Evolutionary conservation across 2,329 filamentous ascomycete genomes (phyloP).

Genomic region (Hypoxylon rubiginosum): DNA sequence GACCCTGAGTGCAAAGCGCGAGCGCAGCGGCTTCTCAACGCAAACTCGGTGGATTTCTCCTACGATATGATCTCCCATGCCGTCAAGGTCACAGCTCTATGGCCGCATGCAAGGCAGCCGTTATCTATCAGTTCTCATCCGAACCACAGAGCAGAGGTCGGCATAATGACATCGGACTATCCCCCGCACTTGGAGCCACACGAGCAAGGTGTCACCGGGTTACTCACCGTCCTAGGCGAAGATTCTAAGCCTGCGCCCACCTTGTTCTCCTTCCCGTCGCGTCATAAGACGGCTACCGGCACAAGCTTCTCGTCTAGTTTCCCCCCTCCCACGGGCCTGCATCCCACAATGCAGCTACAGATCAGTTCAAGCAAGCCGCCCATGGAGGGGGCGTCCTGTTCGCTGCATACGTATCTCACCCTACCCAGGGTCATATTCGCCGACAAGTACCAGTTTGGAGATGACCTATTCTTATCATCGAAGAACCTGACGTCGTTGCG

Average conservation of each 20-base stretch:
- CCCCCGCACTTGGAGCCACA: constrained; percentile 72
- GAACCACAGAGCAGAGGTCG: constrained; percentile 79
- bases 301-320: constrained; percentile 74
- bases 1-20: constrained; percentile 46
- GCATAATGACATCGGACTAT: constrained; percentile 77
- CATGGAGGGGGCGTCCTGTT: constrained; percentile 71
- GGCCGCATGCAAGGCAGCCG: constrained; percentile 62
- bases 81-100: constrained; percentile 75
- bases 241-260: constrained; percentile 79
- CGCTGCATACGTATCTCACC: constrained; percentile 83
- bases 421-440: constrained; percentile 85
- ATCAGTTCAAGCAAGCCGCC: constrained; percentile 68
- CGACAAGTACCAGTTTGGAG: constrained; percentile 87
- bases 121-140: constrained; percentile 58
- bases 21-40: constrained; percentile 52
- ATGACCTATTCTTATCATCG: constrained; percentile 81
- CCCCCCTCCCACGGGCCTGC: constrained; percentile 80
- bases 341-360: constrained; percentile 81
- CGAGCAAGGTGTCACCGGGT: constrained; percentile 83
- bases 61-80: constrained; percentile 76
- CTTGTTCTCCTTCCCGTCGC: constrained; percentile 85
- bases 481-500: constrained; percentile 80
- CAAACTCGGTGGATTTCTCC: constrained; percentile 76
- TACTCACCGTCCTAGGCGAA: constrained; percentile 83
- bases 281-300: constrained; percentile 74